Conservation (phyloP, 371 early-diverging fungal genomes). For the Encephalitozoon hellem region DNA sequence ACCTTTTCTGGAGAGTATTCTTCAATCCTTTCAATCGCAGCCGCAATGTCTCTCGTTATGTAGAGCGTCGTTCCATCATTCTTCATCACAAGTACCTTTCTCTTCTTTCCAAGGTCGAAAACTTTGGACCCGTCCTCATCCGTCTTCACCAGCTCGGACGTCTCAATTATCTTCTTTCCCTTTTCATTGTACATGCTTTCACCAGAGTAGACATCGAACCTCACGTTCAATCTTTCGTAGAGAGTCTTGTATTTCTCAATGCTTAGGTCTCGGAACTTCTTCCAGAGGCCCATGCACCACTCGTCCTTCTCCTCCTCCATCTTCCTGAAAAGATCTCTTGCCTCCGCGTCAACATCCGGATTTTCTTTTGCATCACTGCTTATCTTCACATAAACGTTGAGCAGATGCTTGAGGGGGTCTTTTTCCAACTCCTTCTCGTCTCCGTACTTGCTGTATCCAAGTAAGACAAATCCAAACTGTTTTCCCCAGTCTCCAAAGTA, state of each 20-base stretch:
- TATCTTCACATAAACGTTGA: constrained; percentile 82
- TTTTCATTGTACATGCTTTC: constrained; percentile 81
- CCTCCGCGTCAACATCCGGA: constrained; percentile 69
- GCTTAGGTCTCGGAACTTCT: constrained; percentile 76
- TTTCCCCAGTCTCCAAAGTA: constrained; percentile 99
- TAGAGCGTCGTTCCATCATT: constrained; percentile 89
- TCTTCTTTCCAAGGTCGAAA: constrained; percentile 51
- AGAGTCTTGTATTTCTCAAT: constrained; percentile 83
- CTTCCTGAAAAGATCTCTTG: constrained; percentile 82
- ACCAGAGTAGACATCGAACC: constrained; percentile 92
- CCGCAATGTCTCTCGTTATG: constrained; percentile 92
- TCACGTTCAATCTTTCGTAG: constrained; percentile 79
- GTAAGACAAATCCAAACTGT: constrained; percentile 87
- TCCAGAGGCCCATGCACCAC: constrained; percentile 68
- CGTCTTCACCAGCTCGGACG: constrained; percentile 62
- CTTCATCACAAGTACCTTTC: constrained; percentile 70
- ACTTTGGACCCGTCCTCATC: constrained; percentile 57
- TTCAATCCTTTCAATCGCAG: constrained; percentile 80
- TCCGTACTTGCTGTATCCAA: constrained; percentile 77
- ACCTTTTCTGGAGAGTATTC: constrained; percentile 79
- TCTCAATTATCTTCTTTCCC: constrained; percentile 68
- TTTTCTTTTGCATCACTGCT: constrained; percentile 70
- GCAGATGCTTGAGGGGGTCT: constrained; percentile 85
- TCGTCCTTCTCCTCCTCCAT: constrained; percentile 90
- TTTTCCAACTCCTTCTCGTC: constrained; percentile 67